Evolutionary conservation across 257 asterid species (phyloP).

Genomic region (Lithospermum erythrorhizon): DNA sequence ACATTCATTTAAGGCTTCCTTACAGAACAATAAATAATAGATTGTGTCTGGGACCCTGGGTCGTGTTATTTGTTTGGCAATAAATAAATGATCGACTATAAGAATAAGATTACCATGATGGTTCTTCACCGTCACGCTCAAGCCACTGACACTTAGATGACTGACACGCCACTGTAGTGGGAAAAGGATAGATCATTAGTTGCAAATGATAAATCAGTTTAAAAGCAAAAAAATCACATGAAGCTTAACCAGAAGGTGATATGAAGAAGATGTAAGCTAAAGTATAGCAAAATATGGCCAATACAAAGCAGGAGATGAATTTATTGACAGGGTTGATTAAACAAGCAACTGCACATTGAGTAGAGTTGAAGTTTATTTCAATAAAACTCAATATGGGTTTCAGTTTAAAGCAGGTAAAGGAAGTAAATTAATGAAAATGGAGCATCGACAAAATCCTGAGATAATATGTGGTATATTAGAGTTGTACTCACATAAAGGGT

Average conservation of each 20-base stretch:
- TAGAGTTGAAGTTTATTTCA: too few relatives aligned
- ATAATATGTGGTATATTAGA: constrained; percentile 5
- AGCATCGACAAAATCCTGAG: background rate
- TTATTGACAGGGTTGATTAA: too few relatives aligned
- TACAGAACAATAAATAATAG: too few relatives aligned
- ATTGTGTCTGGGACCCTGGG: background rate
- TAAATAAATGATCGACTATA: constrained; percentile 27
- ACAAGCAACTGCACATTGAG: too few relatives aligned
- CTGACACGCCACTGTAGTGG: constrained; percentile 65
- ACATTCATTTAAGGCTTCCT: too few relatives aligned
- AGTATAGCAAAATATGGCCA: too few relatives aligned
- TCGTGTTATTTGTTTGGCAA: background rate
- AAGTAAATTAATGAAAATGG: background rate
- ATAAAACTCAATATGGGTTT: background rate
- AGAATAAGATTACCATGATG: constrained; percentile 29
- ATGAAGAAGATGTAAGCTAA: background rate
- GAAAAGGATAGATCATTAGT: constrained; percentile 23
- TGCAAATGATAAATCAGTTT: background rate
- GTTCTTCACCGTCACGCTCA: constrained; percentile 43
- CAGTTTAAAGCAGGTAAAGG: background rate
- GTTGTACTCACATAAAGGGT: constrained; percentile 81
- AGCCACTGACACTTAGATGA: constrained; percentile 74
- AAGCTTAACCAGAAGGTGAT: too few relatives aligned
- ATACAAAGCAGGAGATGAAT: too few relatives aligned
- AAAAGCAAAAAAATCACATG: background rate